These are phyloP conservation scores for Cyclotella cryptica DNA, from an alignment of 108 stramenopile genomes.

Conservation along the genomic window DNA sequence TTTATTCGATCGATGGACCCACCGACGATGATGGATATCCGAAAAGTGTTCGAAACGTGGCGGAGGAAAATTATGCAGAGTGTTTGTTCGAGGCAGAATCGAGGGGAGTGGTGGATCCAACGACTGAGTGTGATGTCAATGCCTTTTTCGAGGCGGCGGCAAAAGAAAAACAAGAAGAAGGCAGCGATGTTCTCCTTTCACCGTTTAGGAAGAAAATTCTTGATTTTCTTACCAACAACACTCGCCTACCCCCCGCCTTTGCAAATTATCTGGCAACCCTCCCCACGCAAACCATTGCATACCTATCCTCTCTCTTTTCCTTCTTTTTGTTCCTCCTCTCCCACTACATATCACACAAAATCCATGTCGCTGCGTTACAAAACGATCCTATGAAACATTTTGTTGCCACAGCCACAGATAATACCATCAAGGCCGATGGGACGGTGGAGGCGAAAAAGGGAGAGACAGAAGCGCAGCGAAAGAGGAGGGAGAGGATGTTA, in stretches of 20 bases:
- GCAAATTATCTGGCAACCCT: slow-evolving; percentile 36
- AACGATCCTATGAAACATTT: slow-evolving; percentile 38
- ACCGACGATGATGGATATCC: slow-evolving; percentile 44
- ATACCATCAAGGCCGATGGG: slow-evolving; percentile 38
- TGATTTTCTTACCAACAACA: slow-evolving; percentile 14
- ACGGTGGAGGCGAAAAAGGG: slow-evolving; percentile 45
- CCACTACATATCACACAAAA: slow-evolving; percentile 37
- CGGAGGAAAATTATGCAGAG: slow-evolving; percentile 40
- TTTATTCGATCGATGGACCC: slow-evolving; percentile 49
- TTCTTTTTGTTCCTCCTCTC: slow-evolving; percentile 37
- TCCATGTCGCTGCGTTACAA: neutral
- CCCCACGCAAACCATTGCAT: slow-evolving; percentile 32
- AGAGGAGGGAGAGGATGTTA: slow-evolving; percentile 47
- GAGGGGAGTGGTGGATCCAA: slow-evolving; percentile 35
- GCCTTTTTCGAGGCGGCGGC: slow-evolving; percentile 28
- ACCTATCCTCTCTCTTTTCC: slow-evolving; percentile 48
- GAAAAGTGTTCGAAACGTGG: slow-evolving; percentile 14
- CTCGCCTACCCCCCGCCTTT: slow-evolving; percentile 15
- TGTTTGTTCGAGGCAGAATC: slow-evolving; percentile 37
- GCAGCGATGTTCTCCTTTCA: neutral
- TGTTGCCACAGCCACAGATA: slow-evolving; percentile 27
- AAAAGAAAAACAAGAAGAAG: neutral
- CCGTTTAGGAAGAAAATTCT: slow-evolving; percentile 23
- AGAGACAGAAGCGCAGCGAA: slow-evolving; percentile 52
- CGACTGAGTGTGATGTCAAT: slow-evolving; percentile 21